These are phyloP conservation scores for Hypomontagnella submonticulosa DNA, from an alignment of 495 filamentous ascomycete genomes.

Conservation along the genomic window DNA sequence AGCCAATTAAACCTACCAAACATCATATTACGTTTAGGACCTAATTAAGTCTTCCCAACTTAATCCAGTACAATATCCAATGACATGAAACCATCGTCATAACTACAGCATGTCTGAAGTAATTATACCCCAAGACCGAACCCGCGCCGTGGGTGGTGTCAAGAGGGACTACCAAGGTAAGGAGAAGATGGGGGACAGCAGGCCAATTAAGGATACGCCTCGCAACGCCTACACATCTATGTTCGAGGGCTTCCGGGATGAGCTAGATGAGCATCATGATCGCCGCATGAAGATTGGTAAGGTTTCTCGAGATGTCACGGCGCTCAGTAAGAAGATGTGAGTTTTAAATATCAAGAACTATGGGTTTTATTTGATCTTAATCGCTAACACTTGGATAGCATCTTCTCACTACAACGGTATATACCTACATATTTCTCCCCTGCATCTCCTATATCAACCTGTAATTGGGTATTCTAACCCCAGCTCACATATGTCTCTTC, in stretches of 20 bases:
- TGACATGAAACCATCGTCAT: constrained; percentile 13
- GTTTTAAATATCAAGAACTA: constrained; percentile 17
- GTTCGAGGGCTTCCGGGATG: constrained; percentile 85
- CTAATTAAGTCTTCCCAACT: no score
- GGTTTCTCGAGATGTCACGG: constrained; percentile 88
- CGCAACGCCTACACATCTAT: constrained; percentile 72
- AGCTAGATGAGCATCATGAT: constrained; percentile 95
- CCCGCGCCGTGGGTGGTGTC: constrained; percentile 56
- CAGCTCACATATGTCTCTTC: constrained; percentile 26
- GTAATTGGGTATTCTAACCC: not conserved
- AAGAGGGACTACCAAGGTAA: constrained; percentile 73
- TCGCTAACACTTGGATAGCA: constrained; percentile 62
- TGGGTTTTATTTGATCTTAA: not conserved
- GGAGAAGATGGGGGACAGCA: constrained; percentile 52
- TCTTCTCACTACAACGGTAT: constrained; percentile 93
- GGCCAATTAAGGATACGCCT: constrained; percentile 46
- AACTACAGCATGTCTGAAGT: constrained; percentile 43
- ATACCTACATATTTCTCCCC: not conserved
- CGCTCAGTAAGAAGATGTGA: constrained; percentile 96
- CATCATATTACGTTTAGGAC: no score
- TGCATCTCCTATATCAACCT: constrained; percentile 8
- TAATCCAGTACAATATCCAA: not conserved
- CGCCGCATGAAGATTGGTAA: constrained; percentile 90
- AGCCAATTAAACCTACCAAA: not conserved
- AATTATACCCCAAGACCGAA: constrained; percentile 44